phyloP scores from a whole-genome alignment of 495 filamentous ascomycete species.

The Hypoxylon fuscum region DNA sequence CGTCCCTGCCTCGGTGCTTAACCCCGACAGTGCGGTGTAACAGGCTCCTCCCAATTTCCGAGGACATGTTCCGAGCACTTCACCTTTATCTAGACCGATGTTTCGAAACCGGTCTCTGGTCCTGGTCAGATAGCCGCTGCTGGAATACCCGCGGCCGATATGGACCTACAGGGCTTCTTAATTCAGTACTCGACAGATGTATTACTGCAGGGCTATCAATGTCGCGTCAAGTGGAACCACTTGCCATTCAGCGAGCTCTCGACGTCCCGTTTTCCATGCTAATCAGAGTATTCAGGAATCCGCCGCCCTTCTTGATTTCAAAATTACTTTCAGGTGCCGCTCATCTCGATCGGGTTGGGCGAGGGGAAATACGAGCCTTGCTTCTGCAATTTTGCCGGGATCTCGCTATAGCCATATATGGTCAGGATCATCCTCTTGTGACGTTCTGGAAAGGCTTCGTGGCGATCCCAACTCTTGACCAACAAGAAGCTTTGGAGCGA shows the following conservation, averaged over 20 bases:
- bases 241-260: slow-evolving; percentile 29
- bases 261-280: slow-evolving; percentile 42
- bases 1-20: slow-evolving; percentile 5
- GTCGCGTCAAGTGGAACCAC: slow-evolving; percentile 41
- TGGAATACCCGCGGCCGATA: slow-evolving; percentile 39
- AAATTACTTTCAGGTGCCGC: slow-evolving; percentile 39
- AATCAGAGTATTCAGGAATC: slow-evolving; percentile 43
- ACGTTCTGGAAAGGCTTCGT: slow-evolving; percentile 42
- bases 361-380: slow-evolving; percentile 39
- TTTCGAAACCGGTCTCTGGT: slow-evolving; percentile 38
- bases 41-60: slow-evolving; percentile 26
- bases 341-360: slow-evolving; percentile 39
- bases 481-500: slow-evolving; percentile 32
- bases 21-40: slow-evolving; percentile 18
- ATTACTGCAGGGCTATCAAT: slow-evolving; percentile 43
- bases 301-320: slow-evolving; percentile 40
- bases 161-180: slow-evolving; percentile 41
- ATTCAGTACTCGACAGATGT: slow-evolving; percentile 41
- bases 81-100: slow-evolving; percentile 30
- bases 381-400: slow-evolving; percentile 43
- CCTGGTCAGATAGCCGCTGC: slow-evolving; percentile 34
- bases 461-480: slow-evolving; percentile 33
- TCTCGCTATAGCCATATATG: slow-evolving; percentile 30
- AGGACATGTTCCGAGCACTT: slow-evolving; percentile 35
- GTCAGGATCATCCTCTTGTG: slow-evolving; percentile 28